phyloP scores from a whole-genome alignment of 1,284 basidiomycete species.

The Boletus mariae region DNA sequence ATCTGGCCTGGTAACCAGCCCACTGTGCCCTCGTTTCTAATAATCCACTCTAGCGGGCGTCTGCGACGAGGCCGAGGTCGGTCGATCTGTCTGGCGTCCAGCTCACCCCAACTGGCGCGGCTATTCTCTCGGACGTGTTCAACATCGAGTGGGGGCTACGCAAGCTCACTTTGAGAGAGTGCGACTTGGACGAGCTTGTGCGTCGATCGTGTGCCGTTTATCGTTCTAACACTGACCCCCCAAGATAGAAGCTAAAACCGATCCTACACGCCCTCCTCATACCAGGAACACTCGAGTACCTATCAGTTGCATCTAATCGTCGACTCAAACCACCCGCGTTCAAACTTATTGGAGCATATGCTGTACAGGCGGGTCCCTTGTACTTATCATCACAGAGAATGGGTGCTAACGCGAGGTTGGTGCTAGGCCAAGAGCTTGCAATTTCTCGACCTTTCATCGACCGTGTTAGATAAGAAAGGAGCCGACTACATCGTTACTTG shows the following conservation, averaged over 20 bases:
- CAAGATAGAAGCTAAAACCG: constrained; percentile 72
- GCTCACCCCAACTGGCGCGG: constrained; percentile 65
- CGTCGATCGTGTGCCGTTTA: constrained; percentile 2
- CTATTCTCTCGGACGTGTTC: constrained; percentile 84
- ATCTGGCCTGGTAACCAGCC: neutral
- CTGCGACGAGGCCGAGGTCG: constrained; percentile 54
- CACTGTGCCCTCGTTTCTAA: neutral
- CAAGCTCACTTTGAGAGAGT: constrained; percentile 78
- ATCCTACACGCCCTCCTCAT: constrained; percentile 89
- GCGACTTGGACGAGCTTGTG: constrained; percentile 78
- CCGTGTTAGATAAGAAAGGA: constrained; percentile 77
- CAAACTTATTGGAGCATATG: constrained; percentile 77
- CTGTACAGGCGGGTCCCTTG: constrained; percentile 37
- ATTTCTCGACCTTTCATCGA: constrained; percentile 90
- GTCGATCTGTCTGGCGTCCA: constrained; percentile 78
- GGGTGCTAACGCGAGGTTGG: constrained; percentile 3
- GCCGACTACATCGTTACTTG: constrained; percentile 80
- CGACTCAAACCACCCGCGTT: constrained; percentile 79
- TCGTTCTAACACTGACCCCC: constrained; percentile 8
- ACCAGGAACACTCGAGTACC: constrained; percentile 74
- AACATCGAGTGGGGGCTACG: constrained; percentile 86
- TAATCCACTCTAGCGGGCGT: constrained; percentile 43
- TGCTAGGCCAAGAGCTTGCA: constrained; percentile 66
- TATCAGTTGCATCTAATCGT: constrained; percentile 86
- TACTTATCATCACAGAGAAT: neutral